These are phyloP conservation scores for Zelopaecilomyces penicillatus DNA, from an alignment of 2,329 filamentous ascomycete genomes.

Conservation along the genomic window DNA sequence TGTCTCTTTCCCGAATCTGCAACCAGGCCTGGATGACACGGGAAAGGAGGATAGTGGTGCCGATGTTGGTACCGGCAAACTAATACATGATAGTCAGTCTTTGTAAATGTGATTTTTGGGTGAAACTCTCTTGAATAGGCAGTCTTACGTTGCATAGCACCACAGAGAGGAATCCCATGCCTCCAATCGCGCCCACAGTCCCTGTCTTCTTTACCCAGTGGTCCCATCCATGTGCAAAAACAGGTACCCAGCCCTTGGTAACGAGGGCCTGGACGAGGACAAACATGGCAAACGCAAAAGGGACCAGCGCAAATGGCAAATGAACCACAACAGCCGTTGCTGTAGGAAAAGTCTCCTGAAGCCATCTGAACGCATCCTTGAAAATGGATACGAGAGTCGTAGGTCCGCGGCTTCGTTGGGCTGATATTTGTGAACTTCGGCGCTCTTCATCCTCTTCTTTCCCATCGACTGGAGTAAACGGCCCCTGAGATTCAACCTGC, in stretches of 20 bases:
- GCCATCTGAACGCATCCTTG: slow-evolving; percentile 44
- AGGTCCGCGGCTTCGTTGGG: slow-evolving; percentile 10
- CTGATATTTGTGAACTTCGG: slow-evolving; percentile 1
- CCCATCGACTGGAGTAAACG: neutral
- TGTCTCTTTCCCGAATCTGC: slow-evolving; percentile 42
- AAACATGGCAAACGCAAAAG: slow-evolving; percentile 68
- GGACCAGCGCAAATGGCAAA: slow-evolving; percentile 59
- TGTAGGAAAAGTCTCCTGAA: slow-evolving; percentile 63
- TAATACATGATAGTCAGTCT: slow-evolving; percentile 21
- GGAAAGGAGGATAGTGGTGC: slow-evolving; percentile 64
- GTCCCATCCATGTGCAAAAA: slow-evolving; percentile 67
- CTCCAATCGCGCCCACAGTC: slow-evolving; percentile 58
- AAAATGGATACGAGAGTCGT: slow-evolving; percentile 46
- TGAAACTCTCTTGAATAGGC: too few relatives aligned
- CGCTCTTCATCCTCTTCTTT: slow-evolving; percentile 1
- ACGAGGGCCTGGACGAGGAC: slow-evolving; percentile 64
- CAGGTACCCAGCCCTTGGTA: slow-evolving; percentile 65
- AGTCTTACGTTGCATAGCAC: slow-evolving; percentile 61
- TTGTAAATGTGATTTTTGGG: neutral
- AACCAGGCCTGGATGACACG: slow-evolving; percentile 64
- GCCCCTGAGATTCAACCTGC: neutral
- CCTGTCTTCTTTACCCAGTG: slow-evolving; percentile 64
- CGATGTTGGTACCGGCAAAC: slow-evolving; percentile 72
- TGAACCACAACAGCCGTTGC: slow-evolving; percentile 56
- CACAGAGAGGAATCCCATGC: slow-evolving; percentile 66